A percentile compares a stretch with the other conserved stretches of the same genome.
phyloP scores from a whole-genome alignment of 768 basidiomycete species.

The Cystofilobasidium macerans region DNA sequence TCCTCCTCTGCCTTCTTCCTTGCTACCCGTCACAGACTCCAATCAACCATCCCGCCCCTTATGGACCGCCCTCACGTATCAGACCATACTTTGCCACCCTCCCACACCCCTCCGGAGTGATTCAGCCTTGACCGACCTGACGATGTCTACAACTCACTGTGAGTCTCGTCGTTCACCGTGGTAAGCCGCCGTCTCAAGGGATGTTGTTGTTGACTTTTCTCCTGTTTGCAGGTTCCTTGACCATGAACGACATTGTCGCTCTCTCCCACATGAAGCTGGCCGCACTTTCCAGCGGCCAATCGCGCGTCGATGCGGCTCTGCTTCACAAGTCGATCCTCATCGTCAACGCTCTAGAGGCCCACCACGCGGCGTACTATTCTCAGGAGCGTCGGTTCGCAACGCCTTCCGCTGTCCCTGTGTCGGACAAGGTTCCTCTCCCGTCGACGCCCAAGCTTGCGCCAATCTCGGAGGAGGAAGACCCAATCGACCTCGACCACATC shows the following conservation, averaged over 20 bases:
- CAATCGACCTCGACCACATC: constrained; percentile 2
- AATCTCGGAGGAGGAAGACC: not conserved
- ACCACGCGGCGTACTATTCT: not conserved
- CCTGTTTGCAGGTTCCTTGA: not conserved
- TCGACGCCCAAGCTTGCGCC: not conserved
- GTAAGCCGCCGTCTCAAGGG: too few relatives aligned
- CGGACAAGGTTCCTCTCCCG: too few relatives aligned
- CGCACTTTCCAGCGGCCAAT: not conserved
- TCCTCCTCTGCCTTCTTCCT: not conserved
- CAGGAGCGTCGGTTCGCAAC: not conserved
- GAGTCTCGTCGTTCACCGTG: not conserved
- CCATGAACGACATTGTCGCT: constrained; percentile 2
- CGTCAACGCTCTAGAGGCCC: constrained; percentile 1
- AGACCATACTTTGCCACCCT: not conserved
- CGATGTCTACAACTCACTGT: not conserved
- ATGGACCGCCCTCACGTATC: not conserved
- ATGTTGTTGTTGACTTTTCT: not conserved
- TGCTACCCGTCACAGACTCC: too few relatives aligned
- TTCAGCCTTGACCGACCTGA: not conserved
- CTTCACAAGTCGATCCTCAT: not conserved
- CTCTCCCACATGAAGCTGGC: constrained; percentile 7
- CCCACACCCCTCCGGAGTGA: not conserved
- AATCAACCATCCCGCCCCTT: too few relatives aligned
- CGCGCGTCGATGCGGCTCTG: not conserved
- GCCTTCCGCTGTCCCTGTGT: not conserved